These are phyloP conservation scores for Tylopilus sp. DNA, from an alignment of 768 basidiomycete genomes.

Conservation along the genomic window DNA sequence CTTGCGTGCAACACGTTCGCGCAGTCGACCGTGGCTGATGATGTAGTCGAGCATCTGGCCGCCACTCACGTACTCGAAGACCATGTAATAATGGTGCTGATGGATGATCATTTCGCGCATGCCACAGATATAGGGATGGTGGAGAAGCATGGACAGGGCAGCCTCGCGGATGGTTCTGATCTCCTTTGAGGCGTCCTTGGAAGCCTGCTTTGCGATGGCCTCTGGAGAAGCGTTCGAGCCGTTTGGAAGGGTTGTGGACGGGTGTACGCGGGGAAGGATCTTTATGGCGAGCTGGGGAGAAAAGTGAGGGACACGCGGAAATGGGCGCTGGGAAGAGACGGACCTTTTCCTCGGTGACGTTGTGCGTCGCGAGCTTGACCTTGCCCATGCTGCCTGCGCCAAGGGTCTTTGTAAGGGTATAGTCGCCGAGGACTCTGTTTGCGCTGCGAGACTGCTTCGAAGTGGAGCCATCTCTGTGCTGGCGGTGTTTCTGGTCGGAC, in stretches of 20 bases:
- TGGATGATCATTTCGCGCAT: constrained; percentile 99
- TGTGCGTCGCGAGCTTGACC: constrained; percentile 93
- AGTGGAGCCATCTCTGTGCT: constrained; percentile 31
- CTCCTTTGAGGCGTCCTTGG: constrained; percentile 93
- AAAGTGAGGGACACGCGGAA: constrained; percentile 9
- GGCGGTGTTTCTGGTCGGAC: constrained; percentile 28
- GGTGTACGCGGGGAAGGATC: constrained; percentile 87
- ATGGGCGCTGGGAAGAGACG: constrained; percentile 23
- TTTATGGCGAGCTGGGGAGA: constrained; percentile 87
- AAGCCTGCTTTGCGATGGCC: constrained; percentile 71
- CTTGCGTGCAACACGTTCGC: constrained; percentile 94
- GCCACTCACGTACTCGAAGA: constrained; percentile 97
- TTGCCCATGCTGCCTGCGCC: constrained; percentile 99
- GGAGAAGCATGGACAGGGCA: constrained; percentile 88
- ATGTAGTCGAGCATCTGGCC: constrained; percentile 99
- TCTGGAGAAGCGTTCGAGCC: constrained; percentile 47
- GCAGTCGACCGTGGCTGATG: constrained; percentile 93
- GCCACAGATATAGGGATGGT: constrained; percentile 98
- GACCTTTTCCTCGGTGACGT: constrained; percentile 89
- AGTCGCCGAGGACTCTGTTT: constrained; percentile 80
- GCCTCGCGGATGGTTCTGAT: constrained; percentile 95
- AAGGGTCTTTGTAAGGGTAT: constrained; percentile 93
- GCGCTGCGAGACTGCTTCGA: constrained; percentile 34
- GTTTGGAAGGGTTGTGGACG: constrained; percentile 50
- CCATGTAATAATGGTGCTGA: constrained; percentile 99